A percentile compares a stretch with the other conserved stretches of the same genome.
These are phyloP conservation scores for Pleodorina starrii DNA, from an alignment of 139 green algal species.

Conservation along the genomic window DNA sequence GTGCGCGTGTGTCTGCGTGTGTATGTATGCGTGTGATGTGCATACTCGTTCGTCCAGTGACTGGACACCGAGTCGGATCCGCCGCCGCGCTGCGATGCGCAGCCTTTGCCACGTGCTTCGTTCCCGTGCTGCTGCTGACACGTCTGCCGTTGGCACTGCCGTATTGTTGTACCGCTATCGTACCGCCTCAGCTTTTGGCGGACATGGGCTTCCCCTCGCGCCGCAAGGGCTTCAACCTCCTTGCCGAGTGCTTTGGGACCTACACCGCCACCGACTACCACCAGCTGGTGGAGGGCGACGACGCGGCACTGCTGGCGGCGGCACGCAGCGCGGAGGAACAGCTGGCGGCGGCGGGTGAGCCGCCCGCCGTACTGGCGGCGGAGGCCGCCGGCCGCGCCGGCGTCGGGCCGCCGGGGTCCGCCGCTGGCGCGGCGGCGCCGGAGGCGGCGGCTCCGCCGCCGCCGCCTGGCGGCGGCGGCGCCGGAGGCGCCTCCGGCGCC, in stretches of 20 bases:
- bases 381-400: not conserved
- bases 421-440: too few relatives aligned
- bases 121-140: too few relatives aligned
- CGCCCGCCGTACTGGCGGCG: not conserved
- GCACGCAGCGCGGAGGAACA: not conserved
- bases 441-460: not conserved
- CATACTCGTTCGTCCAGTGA: too few relatives aligned
- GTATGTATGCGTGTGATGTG: too few relatives aligned
- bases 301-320: not conserved
- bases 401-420: not conserved
- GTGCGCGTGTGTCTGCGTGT: too few relatives aligned
- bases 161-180: too few relatives aligned
- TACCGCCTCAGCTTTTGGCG: slow-evolving; percentile 10
- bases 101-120: too few relatives aligned
- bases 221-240: slow-evolving; percentile 51
- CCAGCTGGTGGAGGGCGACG: not conserved
- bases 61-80: too few relatives aligned
- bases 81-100: too few relatives aligned
- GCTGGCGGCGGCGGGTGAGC: not conserved
- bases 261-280: slow-evolving; percentile 45
- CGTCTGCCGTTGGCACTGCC: too few relatives aligned
- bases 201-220: slow-evolving; percentile 1
- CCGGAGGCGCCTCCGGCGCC: not conserved
- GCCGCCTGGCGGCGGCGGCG: not conserved
- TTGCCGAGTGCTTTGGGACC: slow-evolving; percentile 32